Evolutionary conservation across 2,329 filamentous ascomycete species (phyloP).

Genomic region (Epichloe gansuensis): DNA sequence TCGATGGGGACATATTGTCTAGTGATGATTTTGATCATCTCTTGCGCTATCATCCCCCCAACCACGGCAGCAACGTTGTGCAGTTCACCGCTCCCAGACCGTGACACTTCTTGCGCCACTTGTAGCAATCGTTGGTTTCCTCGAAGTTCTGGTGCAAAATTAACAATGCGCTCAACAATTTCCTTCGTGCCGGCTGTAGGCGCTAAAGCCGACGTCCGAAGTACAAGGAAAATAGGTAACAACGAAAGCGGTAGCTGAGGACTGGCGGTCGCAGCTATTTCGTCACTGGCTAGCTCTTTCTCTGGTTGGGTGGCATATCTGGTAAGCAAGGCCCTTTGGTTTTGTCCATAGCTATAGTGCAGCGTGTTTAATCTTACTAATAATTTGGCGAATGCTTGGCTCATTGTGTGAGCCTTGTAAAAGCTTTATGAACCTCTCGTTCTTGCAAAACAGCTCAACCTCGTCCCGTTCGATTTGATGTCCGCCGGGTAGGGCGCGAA

Average conservation of each 20-base stretch:
- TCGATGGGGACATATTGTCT: constrained; percentile 61
- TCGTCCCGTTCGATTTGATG: constrained; percentile 53
- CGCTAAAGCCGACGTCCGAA: constrained; percentile 39
- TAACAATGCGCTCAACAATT: constrained; percentile 36
- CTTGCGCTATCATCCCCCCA: constrained; percentile 91
- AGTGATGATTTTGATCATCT: constrained; percentile 80
- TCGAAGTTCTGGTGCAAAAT: constrained; percentile 32
- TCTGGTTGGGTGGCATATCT: constrained; percentile 23
- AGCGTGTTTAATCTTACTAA: constrained; percentile 31
- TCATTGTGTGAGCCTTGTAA: constrained; percentile 43
- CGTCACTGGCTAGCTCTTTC: constrained; percentile 40
- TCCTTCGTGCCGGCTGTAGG: constrained; percentile 33
- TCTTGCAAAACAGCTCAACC: constrained; percentile 89
- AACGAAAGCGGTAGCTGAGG: constrained; percentile 44
- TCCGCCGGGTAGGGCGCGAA: constrained; percentile 39
- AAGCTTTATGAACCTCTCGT: constrained; percentile 83
- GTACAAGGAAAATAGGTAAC: constrained; percentile 55
- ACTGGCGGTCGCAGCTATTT: constrained; percentile 33
- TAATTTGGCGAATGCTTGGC: constrained; percentile 37
- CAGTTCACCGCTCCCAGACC: constrained; percentile 72
- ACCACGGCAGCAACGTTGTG: constrained; percentile 84
- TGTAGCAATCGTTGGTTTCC: constrained; percentile 37
- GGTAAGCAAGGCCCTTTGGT: neutral
- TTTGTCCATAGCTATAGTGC: neutral
- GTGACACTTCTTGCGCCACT: constrained; percentile 53